Base-by-base conservation (phyloP, 345 rosid species). In the Angophora floribunda region DNA sequence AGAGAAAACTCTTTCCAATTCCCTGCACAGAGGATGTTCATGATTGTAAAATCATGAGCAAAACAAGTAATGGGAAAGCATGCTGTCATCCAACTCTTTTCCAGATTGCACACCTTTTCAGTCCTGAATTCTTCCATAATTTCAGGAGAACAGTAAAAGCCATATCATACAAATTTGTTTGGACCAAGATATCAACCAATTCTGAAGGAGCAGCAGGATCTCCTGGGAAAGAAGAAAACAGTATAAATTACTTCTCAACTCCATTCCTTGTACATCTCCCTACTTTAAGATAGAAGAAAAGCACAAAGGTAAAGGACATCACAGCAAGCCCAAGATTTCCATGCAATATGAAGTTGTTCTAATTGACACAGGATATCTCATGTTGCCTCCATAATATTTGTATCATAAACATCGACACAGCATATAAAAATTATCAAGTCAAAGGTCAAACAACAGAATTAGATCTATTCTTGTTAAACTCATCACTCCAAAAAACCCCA, bases 141-240 rank as follows among this genome's bases (percentile, higher is more conserved):
- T 94, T 97, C 86, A 97, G 87, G 87, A 96, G 91, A 87, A 96
- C 96, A 86, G 95, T 95, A 89, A 98, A 95, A 87, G 96, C 96
- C 98, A 94, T 97, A 87, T 98, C 99, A 92, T 95, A 95, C 87
- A 97, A 88, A 89, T 95, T 92, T 87, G 93, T 87, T 88, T 95
- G 94, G 86, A 97, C 95, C 90, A 97, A 94, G 88, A 96, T 95
- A 91, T 95, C 94, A 75, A 97, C 95, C 95, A 98, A 93, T 90
- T 93, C 97, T 45, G 95, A 91, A 47, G 96, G 96, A 55, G 92
- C 91, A 86, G 91, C 92, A 30, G 92, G 91, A 51, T 89, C 89
- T 91, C 91, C 98, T 96, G 93, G 59, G 88, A 86, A 51, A 88
- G 51, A 63, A 84, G 41, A 87, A 86, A 15, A 61, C 19, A 87